Conservation (phyloP, 2,329 filamentous ascomycete species). For the Beauveria brongniartii region DNA sequence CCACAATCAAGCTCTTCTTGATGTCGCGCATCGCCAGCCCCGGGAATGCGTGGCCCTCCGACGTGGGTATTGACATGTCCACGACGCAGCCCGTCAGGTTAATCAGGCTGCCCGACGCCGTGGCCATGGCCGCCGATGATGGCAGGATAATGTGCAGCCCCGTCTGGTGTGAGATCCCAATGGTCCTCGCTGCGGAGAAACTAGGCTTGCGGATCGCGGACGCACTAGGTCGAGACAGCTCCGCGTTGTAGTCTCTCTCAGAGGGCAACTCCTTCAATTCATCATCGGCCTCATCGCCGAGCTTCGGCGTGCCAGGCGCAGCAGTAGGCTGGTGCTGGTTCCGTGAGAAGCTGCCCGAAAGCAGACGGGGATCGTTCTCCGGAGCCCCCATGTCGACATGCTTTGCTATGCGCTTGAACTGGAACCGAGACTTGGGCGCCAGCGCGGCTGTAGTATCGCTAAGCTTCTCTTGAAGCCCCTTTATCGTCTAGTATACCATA, state of each 20-base stretch:
- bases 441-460: slow-evolving; percentile 60
- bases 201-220: slow-evolving; percentile 47
- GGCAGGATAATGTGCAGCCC: slow-evolving; percentile 72
- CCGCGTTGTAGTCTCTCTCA: slow-evolving; percentile 45
- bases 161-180: slow-evolving; percentile 59
- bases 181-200: slow-evolving; percentile 52
- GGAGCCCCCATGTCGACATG: slow-evolving; percentile 36
- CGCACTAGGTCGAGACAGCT: slow-evolving; percentile 35
- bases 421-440: slow-evolving; percentile 71
- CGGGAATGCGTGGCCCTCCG: slow-evolving; percentile 55
- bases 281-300: slow-evolving; percentile 15
- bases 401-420: slow-evolving; percentile 51
- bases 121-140: slow-evolving; percentile 59
- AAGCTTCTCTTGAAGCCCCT: slow-evolving; percentile 70
- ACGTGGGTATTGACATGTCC: slow-evolving; percentile 65
- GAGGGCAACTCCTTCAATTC: slow-evolving; percentile 15
- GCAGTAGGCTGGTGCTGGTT: slow-evolving; percentile 15
- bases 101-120: slow-evolving; percentile 64
- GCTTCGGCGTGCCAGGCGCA: background rate
- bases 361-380: slow-evolving; percentile 35
- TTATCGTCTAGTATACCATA: slow-evolving; percentile 53
- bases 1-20: slow-evolving; percentile 62
- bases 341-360: slow-evolving; percentile 27
- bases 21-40: slow-evolving; percentile 62
- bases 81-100: slow-evolving; percentile 65